A percentile compares a stretch with the other conserved stretches of the same genome.
Evolutionary conservation across 2,329 filamentous ascomycete species (phyloP).

Genomic region (Verticillium dahliae): DNA sequence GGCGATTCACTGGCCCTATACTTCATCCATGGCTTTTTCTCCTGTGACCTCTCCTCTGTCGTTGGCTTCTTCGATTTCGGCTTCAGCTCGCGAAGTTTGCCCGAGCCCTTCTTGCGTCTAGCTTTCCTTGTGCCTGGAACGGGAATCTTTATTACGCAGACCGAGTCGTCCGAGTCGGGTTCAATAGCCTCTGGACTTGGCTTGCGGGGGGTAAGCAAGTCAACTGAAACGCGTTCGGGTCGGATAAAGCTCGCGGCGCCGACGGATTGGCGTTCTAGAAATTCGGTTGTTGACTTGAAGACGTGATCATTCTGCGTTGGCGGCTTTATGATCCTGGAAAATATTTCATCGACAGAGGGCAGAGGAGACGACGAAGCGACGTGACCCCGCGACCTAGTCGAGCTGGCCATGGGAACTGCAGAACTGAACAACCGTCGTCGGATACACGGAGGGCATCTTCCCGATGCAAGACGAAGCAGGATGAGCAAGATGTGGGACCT

Average conservation of each 20-base stretch:
- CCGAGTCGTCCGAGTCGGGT: slow-evolving; percentile 3
- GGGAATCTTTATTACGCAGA: slow-evolving; percentile 2
- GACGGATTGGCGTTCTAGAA: background rate
- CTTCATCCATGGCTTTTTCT: slow-evolving; percentile 27
- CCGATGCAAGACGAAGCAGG: slow-evolving; percentile 19
- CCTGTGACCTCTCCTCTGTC: slow-evolving; percentile 1
- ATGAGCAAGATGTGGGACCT: slow-evolving; percentile 7
- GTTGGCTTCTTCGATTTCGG: slow-evolving; percentile 4
- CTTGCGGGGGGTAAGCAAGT: slow-evolving; percentile 9
- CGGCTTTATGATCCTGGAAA: slow-evolving; percentile 24
- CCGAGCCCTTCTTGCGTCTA: background rate
- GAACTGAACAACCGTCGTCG: slow-evolving; percentile 23
- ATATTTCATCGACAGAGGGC: slow-evolving; percentile 43
- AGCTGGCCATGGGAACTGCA: slow-evolving; percentile 23
- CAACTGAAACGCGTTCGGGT: slow-evolving; percentile 5
- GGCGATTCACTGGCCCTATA: slow-evolving; percentile 14
- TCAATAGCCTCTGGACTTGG: background rate
- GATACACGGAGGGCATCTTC: slow-evolving; percentile 43
- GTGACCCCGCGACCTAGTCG: slow-evolving; percentile 20
- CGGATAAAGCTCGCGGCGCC: slow-evolving; percentile 5
- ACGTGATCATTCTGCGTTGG: background rate
- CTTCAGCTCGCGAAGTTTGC: slow-evolving; percentile 2
- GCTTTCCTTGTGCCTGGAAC: background rate
- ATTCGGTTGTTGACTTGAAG: background rate
- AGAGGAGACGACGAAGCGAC: slow-evolving; percentile 38